Base-by-base conservation (phyloP, 139 green algal species). In the Coelastrella sp. region DNA sequence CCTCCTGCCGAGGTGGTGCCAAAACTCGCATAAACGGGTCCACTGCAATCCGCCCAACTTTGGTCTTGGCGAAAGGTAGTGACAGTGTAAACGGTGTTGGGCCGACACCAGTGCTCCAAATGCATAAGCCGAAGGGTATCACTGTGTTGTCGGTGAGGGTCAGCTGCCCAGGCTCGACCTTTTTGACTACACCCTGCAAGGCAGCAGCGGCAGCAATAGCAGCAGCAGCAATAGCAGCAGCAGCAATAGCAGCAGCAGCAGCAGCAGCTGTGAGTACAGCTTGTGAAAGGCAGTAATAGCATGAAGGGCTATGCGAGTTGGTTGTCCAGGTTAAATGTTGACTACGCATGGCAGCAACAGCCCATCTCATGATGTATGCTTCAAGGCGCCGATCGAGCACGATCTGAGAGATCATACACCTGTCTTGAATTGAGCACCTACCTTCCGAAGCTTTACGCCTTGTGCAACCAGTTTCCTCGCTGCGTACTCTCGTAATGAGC, bases 71-170 rank as follows among this genome's bases (percentile, higher is more conserved):
- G 85, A 99, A 98, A 0, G 96, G 94, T 77, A 99, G 94, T 57
- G 93, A 94, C 22, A 92, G 93, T 17, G 95, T 95, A 93, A 99
- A 98, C 47, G 92, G 76, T 59, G 94, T 98, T 32, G 83, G 83
- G 17, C 83, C 83, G 3, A 88, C 83, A 13, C 83, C 83, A 3
- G 97, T 99, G 87, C 91, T 96, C 97, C 97, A 99, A 4, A 99
- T 96, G 78, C 96, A 97, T 23, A 99, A 76, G 5, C 97, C 97
- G 89, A 95, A 99, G 65, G 94, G 93, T 5, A 99, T 92, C 2
- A 94, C 91, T 4, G 92, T 91, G 57, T 94, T 95, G 73, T 96
- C 94, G 86, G 91, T 94, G 73, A 99, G 94, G n/a, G 92, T 91
- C 6, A 98, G 66, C 56, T 94, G 78, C 14, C 61, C 89, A 14